Conservation (phyloP, 164 flowering plant species). For the Magnolia officinalis region DNA sequence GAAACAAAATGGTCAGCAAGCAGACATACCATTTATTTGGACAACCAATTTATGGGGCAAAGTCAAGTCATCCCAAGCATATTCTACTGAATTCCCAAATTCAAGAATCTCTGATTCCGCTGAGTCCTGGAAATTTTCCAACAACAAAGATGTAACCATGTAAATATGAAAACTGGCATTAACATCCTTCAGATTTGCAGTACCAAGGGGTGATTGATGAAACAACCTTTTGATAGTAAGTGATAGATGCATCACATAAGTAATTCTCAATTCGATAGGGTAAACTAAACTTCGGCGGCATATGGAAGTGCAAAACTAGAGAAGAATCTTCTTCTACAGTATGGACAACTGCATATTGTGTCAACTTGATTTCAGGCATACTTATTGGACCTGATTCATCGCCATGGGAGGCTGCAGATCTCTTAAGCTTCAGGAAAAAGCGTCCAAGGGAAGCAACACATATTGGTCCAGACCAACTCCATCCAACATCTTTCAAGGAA, state of each 20-base stretch:
- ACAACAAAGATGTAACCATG: conserved; percentile 3
- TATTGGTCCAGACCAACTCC: conserved; percentile 89
- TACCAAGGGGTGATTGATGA: neutral
- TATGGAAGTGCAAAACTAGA: conserved; percentile 60
- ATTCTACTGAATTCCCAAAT: conserved; percentile 46
- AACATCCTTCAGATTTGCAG: conserved; percentile 5
- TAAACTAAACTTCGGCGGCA: conserved; percentile 44
- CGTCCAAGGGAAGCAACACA: conserved; percentile 84
- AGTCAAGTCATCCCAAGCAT: conserved; percentile 87
- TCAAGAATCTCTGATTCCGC: conserved; percentile 59
- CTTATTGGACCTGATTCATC: conserved; percentile 24
- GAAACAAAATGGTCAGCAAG: neutral
- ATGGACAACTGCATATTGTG: conserved; percentile 64
- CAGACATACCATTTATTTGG: conserved; percentile 52
- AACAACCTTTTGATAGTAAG: conserved; percentile 86
- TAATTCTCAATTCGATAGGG: conserved; percentile 90
- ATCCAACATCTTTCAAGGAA: conserved; percentile 38
- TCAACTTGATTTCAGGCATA: conserved; percentile 14
- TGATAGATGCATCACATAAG: conserved; percentile 49
- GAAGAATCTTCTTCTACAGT: conserved; percentile 76
- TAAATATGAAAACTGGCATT: neutral
- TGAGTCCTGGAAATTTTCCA: conserved; percentile 49
- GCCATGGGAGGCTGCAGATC: conserved; percentile 24
- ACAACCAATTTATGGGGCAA: conserved; percentile 82
- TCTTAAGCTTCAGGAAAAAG: conserved; percentile 76